Evolutionary conservation across 371 early-diverging fungal species (phyloP).

Genomic region (Lichtheimia ornata): DNA sequence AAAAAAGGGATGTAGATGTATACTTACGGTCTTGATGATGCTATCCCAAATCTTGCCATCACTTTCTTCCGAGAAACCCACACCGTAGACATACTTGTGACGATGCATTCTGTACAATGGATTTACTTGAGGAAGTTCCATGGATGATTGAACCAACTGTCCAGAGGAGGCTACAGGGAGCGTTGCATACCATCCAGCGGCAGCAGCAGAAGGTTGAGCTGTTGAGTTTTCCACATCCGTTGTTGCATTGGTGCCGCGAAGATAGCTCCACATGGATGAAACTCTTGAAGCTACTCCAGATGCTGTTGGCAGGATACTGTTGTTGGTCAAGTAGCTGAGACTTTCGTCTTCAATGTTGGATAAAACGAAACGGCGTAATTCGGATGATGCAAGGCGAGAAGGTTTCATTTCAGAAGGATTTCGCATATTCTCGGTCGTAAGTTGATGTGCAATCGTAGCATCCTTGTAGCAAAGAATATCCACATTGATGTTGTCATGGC

Average conservation of each 20-base stretch:
- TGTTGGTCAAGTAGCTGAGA: constrained; percentile 26
- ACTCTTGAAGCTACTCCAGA: constrained; percentile 28
- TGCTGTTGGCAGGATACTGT: constrained; percentile 28
- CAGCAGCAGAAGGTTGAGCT: constrained; percentile 1
- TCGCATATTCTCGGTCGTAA: constrained; percentile 56
- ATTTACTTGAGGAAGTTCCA: constrained; percentile 73
- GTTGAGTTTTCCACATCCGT: constrained; percentile 14
- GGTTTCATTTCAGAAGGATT: constrained; percentile 42
- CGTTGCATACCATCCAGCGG: constrained; percentile 21
- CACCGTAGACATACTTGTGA: constrained; percentile 70
- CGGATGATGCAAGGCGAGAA: constrained; percentile 50
- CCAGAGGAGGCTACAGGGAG: constrained; percentile 23
- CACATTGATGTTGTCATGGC: constrained; percentile 56
- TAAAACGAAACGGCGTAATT: constrained; percentile 65
- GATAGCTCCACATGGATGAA: constrained; percentile 30
- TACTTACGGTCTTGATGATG: constrained; percentile 63
- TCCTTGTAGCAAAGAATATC: constrained; percentile 69
- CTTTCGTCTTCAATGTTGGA: constrained; percentile 57
- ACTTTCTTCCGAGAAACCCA: constrained; percentile 46
- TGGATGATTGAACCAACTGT: constrained; percentile 24
- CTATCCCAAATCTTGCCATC: constrained; percentile 68
- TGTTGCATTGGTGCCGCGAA: constrained; percentile 19
- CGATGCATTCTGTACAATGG: constrained; percentile 50
- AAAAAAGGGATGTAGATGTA: background rate
- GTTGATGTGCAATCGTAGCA: constrained; percentile 59